These are phyloP conservation scores for Apiotrichum gracile DNA, from an alignment of 1,284 basidiomycete genomes.

Conservation along the genomic window DNA sequence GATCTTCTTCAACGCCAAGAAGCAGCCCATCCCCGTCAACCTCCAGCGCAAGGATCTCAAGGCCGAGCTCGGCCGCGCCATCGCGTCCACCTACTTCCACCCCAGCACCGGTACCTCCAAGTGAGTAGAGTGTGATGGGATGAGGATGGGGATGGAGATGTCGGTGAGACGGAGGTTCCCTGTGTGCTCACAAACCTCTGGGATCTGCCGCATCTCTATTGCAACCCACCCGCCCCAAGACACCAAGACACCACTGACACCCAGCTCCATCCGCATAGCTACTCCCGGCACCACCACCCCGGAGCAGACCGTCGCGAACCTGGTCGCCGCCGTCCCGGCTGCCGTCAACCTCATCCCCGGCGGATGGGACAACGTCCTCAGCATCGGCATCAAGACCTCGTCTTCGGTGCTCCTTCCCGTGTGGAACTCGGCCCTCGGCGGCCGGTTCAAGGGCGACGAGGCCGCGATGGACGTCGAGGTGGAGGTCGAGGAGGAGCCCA, in stretches of 20 bases:
- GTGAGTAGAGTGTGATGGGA: slow-evolving; percentile 52
- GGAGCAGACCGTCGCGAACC: slow-evolving; percentile 68
- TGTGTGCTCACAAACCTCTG: too few species aligned
- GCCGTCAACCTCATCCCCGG: slow-evolving; percentile 64
- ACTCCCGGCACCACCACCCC: slow-evolving; percentile 61
- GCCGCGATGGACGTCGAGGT: slow-evolving; percentile 16
- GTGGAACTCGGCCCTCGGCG: slow-evolving; percentile 65
- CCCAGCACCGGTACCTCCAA: slow-evolving; percentile 86
- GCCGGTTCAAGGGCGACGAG: slow-evolving; percentile 33
- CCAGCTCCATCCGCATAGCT: slow-evolving; percentile 78
- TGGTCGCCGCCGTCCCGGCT: slow-evolving; percentile 71
- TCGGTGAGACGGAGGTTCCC: too few species aligned
- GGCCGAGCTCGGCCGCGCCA: slow-evolving; percentile 79
- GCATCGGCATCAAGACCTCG: slow-evolving; percentile 84
- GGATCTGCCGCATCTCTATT: too few species aligned
- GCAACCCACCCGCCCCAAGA: neutral
- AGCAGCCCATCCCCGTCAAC: slow-evolving; percentile 92
- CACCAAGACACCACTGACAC: neutral
- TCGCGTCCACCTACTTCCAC: slow-evolving; percentile 88
- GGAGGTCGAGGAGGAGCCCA: slow-evolving; percentile 4
- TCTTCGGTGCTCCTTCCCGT: slow-evolving; percentile 79
- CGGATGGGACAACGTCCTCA: slow-evolving; percentile 88
- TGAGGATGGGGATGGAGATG: too few species aligned
- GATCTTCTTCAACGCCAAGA: slow-evolving; percentile 90
- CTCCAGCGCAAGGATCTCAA: slow-evolving; percentile 81